Percentiles rank a stretch among this genome's conserved stretches.
Evolutionary conservation across 345 rosid genomes (phyloP).

Genomic region (Barbarea vulgaris): DNA sequence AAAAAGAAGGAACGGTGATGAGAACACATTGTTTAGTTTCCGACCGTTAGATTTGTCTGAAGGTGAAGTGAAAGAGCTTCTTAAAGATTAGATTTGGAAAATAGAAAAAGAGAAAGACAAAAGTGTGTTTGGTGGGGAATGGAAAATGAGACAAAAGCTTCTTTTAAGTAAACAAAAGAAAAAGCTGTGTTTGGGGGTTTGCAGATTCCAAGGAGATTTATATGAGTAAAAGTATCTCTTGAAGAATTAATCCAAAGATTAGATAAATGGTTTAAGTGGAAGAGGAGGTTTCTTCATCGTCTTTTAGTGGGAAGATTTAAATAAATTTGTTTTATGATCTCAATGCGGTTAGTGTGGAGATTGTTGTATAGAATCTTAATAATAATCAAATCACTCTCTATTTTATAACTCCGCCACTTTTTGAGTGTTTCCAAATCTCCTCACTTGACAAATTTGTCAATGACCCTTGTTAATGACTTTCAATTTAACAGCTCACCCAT

Average conservation of each 20-base stretch:
- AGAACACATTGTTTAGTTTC: constrained; percentile 35
- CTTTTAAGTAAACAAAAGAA: constrained; percentile 10
- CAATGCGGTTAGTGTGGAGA: constrained; percentile 29
- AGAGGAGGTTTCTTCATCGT: constrained; percentile 40
- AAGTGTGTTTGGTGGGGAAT: constrained; percentile 33
- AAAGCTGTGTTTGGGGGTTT: constrained; percentile 1
- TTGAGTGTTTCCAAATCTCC: background rate
- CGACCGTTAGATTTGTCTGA: constrained; percentile 30
- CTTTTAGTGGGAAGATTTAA: constrained; percentile 32
- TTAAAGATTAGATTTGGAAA: background rate
- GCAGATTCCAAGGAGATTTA: constrained; percentile 34
- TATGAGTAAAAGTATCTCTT: background rate
- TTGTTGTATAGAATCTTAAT: constrained; percentile 20
- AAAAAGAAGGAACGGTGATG: constrained; percentile 18
- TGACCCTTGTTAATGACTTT: background rate
- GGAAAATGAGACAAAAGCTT: constrained; percentile 25
- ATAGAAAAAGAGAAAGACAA: constrained; percentile 24
- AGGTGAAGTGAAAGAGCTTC: background rate
- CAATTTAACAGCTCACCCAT: background rate
- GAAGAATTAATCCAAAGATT: constrained; percentile 12
- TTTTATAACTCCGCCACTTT: constrained; percentile 7
- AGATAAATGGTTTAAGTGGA: constrained; percentile 23
- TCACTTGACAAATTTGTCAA: background rate
- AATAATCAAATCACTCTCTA: background rate
- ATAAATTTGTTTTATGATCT: constrained; percentile 29